Percentiles rank a stretch among this genome's conserved stretches.
These are phyloP conservation scores for Gastrolobium bilobum DNA, from an alignment of 306 rosid genomes.

Conservation along the genomic window DNA sequence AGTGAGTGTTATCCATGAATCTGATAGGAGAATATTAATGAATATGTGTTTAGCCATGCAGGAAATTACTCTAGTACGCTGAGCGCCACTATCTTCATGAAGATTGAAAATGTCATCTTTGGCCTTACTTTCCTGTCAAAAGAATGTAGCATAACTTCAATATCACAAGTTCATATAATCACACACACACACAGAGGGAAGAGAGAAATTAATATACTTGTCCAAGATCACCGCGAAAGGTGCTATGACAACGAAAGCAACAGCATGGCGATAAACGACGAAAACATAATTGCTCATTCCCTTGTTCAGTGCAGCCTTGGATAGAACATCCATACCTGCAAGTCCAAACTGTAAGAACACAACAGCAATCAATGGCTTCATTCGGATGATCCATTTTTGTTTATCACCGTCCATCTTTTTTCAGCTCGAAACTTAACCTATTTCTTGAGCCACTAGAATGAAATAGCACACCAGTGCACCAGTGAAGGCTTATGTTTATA, in stretches of 20 bases:
- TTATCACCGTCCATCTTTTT: slow-evolving; percentile 50
- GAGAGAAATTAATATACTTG: slow-evolving; percentile 57
- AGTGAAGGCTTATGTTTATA: slow-evolving; percentile 42
- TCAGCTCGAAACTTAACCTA: slow-evolving; percentile 16
- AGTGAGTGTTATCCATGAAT: neutral
- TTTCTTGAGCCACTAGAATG: slow-evolving; percentile 54
- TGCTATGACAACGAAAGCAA: slow-evolving; percentile 69
- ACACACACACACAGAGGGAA: neutral
- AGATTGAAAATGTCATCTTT: slow-evolving; percentile 85
- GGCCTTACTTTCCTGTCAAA: slow-evolving; percentile 88
- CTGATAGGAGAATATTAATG: neutral
- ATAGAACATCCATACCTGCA: slow-evolving; percentile 91
- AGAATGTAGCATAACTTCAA: slow-evolving; percentile 27
- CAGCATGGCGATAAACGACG: slow-evolving; percentile 86
- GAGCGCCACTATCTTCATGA: slow-evolving; percentile 69
- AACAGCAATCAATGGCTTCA: slow-evolving; percentile 81
- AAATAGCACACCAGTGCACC: slow-evolving; percentile 13
- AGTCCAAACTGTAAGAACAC: slow-evolving; percentile 89
- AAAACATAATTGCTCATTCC: slow-evolving; percentile 96
- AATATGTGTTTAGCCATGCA: slow-evolving; percentile 2
- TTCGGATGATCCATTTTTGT: slow-evolving; percentile 42
- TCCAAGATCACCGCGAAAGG: slow-evolving; percentile 87
- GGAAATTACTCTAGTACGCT: slow-evolving; percentile 82
- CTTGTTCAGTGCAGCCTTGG: slow-evolving; percentile 86
- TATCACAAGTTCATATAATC: neutral